Conservation (phyloP, 768 basidiomycete species). For the Leccinum uliginosum region DNA sequence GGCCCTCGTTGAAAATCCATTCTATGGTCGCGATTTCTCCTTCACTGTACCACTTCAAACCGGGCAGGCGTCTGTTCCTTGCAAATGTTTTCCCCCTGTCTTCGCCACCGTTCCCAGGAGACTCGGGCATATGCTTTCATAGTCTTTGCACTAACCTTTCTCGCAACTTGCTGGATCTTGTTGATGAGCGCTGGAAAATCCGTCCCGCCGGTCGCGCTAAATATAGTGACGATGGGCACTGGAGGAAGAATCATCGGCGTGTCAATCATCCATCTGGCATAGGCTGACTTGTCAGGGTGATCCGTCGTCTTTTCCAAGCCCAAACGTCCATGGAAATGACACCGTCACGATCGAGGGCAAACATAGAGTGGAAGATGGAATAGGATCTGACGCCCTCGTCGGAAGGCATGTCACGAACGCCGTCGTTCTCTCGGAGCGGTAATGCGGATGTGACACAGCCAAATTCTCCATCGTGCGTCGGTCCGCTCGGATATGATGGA, state of each 20-base stretch:
- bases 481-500: constrained; percentile 34
- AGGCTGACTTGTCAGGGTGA: constrained; percentile 12
- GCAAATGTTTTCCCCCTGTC: constrained; percentile 27
- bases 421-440: constrained; percentile 2
- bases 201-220: constrained; percentile 28
- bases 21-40: constrained; percentile 30
- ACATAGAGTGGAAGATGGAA: constrained; percentile 32
- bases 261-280: constrained; percentile 44
- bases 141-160: constrained; percentile 27
- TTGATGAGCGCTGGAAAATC: constrained; percentile 33
- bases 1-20: constrained; percentile 50
- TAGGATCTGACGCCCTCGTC: constrained; percentile 42
- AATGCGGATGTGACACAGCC: not conserved
- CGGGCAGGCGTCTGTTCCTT: constrained; percentile 37
- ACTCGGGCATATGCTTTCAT: constrained; percentile 38
- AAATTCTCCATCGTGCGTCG: constrained; percentile 24
- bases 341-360: not conserved
- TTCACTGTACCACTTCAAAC: constrained; percentile 46
- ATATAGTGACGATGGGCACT: constrained; percentile 41
- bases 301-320: constrained; percentile 7
- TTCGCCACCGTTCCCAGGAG: constrained; percentile 23
- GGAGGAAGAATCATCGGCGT: constrained; percentile 17
- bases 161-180: constrained; percentile 32
- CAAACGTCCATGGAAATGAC: constrained; percentile 12
- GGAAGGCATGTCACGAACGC: constrained; percentile 38